These are phyloP conservation scores for Solanum hybrid DNA, from an alignment of 305 asterid genomes.

Conservation along the genomic window DNA sequence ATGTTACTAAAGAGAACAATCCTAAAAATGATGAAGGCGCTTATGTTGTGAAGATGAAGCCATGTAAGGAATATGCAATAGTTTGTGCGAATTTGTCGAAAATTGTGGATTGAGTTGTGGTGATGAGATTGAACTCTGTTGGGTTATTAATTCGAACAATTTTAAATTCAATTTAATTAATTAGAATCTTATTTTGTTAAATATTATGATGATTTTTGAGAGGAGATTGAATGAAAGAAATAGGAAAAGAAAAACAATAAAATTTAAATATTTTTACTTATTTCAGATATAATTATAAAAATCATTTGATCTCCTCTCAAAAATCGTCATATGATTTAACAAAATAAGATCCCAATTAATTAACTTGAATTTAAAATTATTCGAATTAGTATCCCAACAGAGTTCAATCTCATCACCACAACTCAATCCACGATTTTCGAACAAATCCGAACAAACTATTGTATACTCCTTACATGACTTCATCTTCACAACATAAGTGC, in stretches of 20 bases:
- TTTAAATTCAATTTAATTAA: no score
- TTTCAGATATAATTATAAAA: neutral
- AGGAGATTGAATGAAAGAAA: neutral
- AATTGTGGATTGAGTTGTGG: neutral
- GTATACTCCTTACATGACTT: neutral
- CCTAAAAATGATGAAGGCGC: neutral
- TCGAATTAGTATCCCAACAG: neutral
- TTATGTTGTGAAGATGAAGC: neutral
- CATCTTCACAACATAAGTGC: neutral
- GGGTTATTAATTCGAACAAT: neutral
- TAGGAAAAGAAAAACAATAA: neutral
- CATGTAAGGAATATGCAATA: neutral
- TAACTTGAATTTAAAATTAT: neutral
- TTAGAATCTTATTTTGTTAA: neutral
- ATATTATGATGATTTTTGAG: neutral
- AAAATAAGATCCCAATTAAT: neutral
- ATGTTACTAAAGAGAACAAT: neutral
- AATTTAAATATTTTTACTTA: neutral
- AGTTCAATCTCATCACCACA: neutral
- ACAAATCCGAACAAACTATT: neutral
- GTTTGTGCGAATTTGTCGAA: neutral
- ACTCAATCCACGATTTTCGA: neutral
- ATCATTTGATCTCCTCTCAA: neutral
- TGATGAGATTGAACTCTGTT: neutral
- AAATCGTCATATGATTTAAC: neutral